Evolutionary conservation across 257 asterid species (phyloP).

Genomic region (Prunella vulgaris): DNA sequence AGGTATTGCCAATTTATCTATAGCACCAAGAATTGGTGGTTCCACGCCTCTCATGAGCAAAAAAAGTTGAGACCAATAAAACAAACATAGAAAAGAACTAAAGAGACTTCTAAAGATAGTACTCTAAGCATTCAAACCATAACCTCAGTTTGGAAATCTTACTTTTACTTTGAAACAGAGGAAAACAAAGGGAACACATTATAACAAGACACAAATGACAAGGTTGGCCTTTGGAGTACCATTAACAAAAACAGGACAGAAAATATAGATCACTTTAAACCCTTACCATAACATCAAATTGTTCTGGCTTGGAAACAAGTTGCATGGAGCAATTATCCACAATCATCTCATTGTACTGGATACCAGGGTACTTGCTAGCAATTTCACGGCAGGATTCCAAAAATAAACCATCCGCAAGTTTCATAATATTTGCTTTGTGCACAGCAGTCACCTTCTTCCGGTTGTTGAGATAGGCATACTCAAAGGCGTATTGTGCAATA

Average conservation of each 20-base stretch:
- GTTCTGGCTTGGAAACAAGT: slow-evolving; percentile 99
- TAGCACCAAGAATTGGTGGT: background rate
- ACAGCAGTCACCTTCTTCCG: slow-evolving; percentile 94
- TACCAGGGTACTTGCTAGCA: slow-evolving; percentile 87
- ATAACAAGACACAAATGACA: background rate
- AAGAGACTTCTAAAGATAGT: background rate
- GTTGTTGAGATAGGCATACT: slow-evolving; percentile 96
- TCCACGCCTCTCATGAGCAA: background rate
- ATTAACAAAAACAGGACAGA: too few relatives aligned
- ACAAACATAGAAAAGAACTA: background rate
- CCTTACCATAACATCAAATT: slow-evolving; percentile 94
- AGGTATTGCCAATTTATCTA: background rate
- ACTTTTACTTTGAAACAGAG: background rate
- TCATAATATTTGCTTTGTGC: slow-evolving; percentile 99
- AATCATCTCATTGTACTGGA: slow-evolving; percentile 82
- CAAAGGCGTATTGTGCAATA: slow-evolving; percentile 92
- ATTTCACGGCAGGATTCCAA: slow-evolving; percentile 94
- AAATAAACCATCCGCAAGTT: slow-evolving; percentile 96
- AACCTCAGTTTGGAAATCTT: too few relatives aligned
- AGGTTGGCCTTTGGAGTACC: slow-evolving; percentile 3
- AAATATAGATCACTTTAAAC: background rate
- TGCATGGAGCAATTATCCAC: slow-evolving; percentile 99
- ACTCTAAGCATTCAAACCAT: too few relatives aligned
- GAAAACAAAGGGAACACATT: background rate
- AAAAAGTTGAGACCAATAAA: background rate